A percentile compares a stretch with the other conserved stretches of the same genome.
Conservation (phyloP, 768 basidiomycete species). For the Trametes punicea region DNA sequence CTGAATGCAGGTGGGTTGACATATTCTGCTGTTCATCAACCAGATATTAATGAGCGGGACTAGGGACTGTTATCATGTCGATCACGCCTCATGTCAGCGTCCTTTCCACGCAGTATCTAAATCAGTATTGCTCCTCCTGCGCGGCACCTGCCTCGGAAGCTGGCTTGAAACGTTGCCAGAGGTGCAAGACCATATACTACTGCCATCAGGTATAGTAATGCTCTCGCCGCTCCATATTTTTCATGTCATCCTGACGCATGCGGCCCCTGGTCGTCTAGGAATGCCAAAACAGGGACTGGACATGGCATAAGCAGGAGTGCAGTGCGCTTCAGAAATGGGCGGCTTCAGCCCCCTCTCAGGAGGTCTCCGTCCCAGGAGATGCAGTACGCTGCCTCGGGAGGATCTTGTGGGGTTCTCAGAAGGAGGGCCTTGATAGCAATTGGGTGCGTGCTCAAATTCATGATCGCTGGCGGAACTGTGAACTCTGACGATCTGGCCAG, state of each 20-base stretch:
- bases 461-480: background rate
- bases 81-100: slow-evolving; percentile 58
- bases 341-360: slow-evolving; percentile 44
- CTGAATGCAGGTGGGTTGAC: slow-evolving; percentile 36
- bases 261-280: slow-evolving; percentile 34
- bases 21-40: background rate
- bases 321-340: slow-evolving; percentile 59
- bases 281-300: slow-evolving; percentile 77
- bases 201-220: slow-evolving; percentile 61
- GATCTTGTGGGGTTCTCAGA: slow-evolving; percentile 63
- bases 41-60: background rate
- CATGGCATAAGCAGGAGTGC: slow-evolving; percentile 77
- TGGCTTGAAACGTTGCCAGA: slow-evolving; percentile 66
- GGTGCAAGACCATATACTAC: slow-evolving; percentile 69
- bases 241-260: background rate
- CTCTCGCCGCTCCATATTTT: background rate
- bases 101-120: slow-evolving; percentile 61
- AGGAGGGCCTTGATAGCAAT: slow-evolving; percentile 46
- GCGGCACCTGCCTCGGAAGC: slow-evolving; percentile 36
- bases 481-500: slow-evolving; percentile 34
- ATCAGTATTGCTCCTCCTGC: slow-evolving; percentile 69
- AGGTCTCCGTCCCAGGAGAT: slow-evolving; percentile 61
- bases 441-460: slow-evolving; percentile 47
- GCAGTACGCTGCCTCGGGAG: slow-evolving; percentile 78
- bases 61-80: slow-evolving; percentile 63